A percentile compares a stretch with the other conserved stretches of the same genome.
Evolutionary conservation across 2,329 filamentous ascomycete species (phyloP).

Genomic region (Xylariaceae sp.): DNA sequence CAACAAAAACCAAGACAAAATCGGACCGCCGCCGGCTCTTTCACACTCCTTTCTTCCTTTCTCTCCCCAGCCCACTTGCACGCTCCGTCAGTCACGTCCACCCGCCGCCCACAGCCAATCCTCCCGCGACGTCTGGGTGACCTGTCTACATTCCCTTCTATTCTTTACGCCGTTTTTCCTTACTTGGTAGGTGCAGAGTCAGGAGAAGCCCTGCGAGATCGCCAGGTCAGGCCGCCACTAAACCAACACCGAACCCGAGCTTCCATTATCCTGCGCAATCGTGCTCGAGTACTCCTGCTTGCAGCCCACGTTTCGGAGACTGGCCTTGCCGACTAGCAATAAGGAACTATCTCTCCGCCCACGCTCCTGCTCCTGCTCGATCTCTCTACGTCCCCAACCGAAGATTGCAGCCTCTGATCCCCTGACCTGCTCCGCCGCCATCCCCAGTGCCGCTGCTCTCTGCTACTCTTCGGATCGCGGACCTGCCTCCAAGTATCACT

Average conservation of each 20-base stretch:
- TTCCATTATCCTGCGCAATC: too few relatives aligned
- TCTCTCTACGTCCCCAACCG: too few relatives aligned
- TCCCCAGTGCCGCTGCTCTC: too few relatives aligned
- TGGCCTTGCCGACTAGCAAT: not conserved
- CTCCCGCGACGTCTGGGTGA: conserved; percentile 20
- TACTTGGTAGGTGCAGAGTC: conserved; percentile 6
- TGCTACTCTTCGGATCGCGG: not conserved
- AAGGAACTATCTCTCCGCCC: not conserved
- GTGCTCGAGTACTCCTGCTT: not conserved
- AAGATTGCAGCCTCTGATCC: too few relatives aligned
- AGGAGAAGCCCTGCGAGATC: too few relatives aligned
- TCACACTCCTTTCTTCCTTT: conserved; percentile 11
- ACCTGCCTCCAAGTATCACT: not conserved
- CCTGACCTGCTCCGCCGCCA: too few relatives aligned
- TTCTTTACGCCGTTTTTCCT: conserved; percentile 20
- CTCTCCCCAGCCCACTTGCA: conserved; percentile 22
- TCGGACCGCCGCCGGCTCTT: conserved; percentile 2
- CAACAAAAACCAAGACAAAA: not conserved
- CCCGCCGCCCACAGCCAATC: conserved; percentile 23
- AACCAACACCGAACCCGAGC: not conserved
- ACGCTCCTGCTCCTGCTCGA: not conserved
- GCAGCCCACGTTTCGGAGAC: not conserved
- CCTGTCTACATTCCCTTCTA: conserved; percentile 21
- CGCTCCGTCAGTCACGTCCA: conserved; percentile 25
- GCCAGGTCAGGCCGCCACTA: too few relatives aligned